Conservation (phyloP, 345 rosid genomes). For the Melaleuca quinquenervia region DNA sequence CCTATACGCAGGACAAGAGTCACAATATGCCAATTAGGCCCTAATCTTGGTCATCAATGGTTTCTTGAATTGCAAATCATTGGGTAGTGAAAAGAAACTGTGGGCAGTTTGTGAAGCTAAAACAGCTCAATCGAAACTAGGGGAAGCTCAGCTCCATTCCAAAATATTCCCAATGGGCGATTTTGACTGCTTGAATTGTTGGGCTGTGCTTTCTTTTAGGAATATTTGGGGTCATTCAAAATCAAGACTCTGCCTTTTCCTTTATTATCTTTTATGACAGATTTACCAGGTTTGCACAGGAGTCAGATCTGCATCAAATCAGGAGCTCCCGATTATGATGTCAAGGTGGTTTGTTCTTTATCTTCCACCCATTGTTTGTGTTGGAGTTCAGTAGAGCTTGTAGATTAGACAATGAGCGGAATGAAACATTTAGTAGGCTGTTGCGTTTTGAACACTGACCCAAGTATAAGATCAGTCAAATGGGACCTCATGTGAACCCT, state of each 20-base stretch:
- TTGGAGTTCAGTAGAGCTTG: neutral
- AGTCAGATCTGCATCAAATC: too few species aligned
- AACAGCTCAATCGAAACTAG: neutral
- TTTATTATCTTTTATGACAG: too few species aligned
- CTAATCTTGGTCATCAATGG: neutral
- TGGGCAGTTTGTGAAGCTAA: neutral
- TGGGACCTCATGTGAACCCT: neutral
- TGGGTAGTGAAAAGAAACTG: neutral
- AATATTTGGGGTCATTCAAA: neutral
- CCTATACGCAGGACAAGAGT: neutral
- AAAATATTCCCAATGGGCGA: neutral
- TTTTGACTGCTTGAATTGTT: neutral
- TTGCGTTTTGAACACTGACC: neutral
- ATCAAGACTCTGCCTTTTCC: too few species aligned
- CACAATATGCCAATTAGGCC: neutral
- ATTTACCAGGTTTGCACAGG: too few species aligned
- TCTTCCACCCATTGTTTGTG: neutral
- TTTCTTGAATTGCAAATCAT: neutral
- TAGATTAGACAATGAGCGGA: neutral
- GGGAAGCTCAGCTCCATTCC: neutral
- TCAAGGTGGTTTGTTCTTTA: too few species aligned
- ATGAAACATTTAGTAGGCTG: neutral
- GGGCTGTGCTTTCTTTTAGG: neutral
- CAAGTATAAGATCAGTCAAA: neutral
- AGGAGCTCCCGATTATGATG: too few species aligned